Conservation (phyloP, 176 grass and related monocot species). For the Cenchrus fungigraminus region DNA sequence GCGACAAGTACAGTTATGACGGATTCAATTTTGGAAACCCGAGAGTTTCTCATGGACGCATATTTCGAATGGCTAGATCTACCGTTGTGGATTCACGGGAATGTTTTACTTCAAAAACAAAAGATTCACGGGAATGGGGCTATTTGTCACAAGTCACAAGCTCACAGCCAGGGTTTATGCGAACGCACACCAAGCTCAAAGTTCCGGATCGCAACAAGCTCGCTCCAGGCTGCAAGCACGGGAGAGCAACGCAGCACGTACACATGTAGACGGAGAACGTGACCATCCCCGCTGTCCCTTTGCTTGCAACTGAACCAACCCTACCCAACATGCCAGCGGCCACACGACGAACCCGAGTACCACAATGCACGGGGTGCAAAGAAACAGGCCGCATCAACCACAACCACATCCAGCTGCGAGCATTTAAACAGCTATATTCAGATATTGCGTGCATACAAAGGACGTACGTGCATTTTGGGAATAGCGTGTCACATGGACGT, state of each 20-base stretch:
- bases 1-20: neutral
- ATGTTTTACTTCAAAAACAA: no score
- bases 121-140: neutral
- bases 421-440: conserved; percentile 32
- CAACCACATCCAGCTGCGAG: conserved; percentile 15
- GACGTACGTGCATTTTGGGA: neutral
- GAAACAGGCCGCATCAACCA: conserved; percentile 37
- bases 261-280: neutral
- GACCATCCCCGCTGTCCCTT: conserved; percentile 5
- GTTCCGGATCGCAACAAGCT: neutral
- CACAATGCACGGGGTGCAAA: neutral
- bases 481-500: neutral
- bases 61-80: neutral
- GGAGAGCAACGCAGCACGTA: no score
- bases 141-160: no score
- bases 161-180: no score
- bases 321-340: neutral
- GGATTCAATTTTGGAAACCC: neutral
- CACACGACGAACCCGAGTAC: conserved; percentile 14
- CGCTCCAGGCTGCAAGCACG: neutral
- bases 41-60: neutral
- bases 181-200: no score
- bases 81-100: neutral
- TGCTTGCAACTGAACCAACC: conserved; percentile 25
- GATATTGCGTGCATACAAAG: conserved; percentile 3